phyloP scores from a whole-genome alignment of 176 grass and related monocot genomes.

The Avena insularis region DNA sequence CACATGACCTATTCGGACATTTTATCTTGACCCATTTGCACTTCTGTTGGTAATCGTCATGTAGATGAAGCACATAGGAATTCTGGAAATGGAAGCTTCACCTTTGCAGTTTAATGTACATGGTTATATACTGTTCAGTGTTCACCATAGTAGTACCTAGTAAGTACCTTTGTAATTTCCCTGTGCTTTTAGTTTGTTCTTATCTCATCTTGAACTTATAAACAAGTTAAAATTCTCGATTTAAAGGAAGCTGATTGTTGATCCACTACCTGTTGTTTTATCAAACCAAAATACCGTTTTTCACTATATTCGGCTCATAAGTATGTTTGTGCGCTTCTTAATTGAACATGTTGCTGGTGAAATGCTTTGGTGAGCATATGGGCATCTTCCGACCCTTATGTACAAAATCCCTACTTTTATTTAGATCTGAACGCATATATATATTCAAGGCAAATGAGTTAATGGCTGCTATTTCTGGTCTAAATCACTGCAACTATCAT shows the following conservation, averaged over 20 bases:
- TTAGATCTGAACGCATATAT: slow-evolving; percentile 7
- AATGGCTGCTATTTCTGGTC: slow-evolving; percentile 49
- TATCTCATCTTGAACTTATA: neutral
- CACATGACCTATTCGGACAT: slow-evolving; percentile 11
- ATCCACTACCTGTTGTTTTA: slow-evolving; percentile 19
- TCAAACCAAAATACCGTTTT: slow-evolving; percentile 25
- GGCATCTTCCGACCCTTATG: slow-evolving; percentile 3
- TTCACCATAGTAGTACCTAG: slow-evolving; percentile 34
- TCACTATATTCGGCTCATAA: slow-evolving; percentile 32
- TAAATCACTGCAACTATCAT: slow-evolving; percentile 42
- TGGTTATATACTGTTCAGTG: slow-evolving; percentile 19
- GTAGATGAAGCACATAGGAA: slow-evolving; percentile 41
- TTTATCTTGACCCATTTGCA: slow-evolving; percentile 32
- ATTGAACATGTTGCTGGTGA: slow-evolving; percentile 7
- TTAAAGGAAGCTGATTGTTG: slow-evolving; percentile 22
- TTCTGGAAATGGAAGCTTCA: slow-evolving; percentile 22
- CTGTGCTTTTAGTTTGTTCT: slow-evolving; percentile 6
- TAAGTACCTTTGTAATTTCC: slow-evolving; percentile 43
- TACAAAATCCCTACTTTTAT: neutral
- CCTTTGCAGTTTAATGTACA: slow-evolving; percentile 7
- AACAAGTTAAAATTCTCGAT: slow-evolving; percentile 34
- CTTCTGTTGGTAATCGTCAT: slow-evolving; percentile 38
- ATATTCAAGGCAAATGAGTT: slow-evolving; percentile 43
- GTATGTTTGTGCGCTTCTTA: slow-evolving; percentile 25
- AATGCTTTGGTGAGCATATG: slow-evolving; percentile 15